These are phyloP conservation scores for Gossypioides kirkii DNA, from an alignment of 345 rosid genomes.

Conservation along the genomic window DNA sequence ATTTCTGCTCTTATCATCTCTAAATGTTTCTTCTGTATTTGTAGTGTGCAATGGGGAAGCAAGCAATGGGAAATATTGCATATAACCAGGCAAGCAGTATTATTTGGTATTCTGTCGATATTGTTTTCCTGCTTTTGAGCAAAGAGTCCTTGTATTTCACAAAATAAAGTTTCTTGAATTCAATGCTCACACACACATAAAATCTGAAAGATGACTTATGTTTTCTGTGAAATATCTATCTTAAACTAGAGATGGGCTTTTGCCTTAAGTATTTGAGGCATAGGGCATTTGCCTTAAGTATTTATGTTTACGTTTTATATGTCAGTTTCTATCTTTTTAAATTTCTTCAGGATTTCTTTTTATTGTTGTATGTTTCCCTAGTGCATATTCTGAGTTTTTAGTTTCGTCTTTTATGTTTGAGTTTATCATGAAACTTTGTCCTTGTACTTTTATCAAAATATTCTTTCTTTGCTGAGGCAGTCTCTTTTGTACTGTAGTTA, in stretches of 20 bases:
- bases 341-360: not conserved
- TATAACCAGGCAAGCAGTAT: conserved; percentile 70
- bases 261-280: not conserved
- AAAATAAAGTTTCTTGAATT: not conserved
- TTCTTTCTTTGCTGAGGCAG: conserved; percentile 4
- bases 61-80: conserved; percentile 97
- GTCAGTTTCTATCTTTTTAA: not conserved
- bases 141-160: not conserved
- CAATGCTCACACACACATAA: not conserved
- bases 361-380: not conserved
- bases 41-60: conserved; percentile 99
- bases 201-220: not conserved
- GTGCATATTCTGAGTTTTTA: not conserved
- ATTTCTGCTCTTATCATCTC: not conserved
- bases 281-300: not conserved
- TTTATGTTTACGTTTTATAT: not conserved
- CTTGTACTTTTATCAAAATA: not conserved
- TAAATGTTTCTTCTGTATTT: conserved; percentile 11
- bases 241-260: not conserved
- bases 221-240: not conserved
- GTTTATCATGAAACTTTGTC: not conserved
- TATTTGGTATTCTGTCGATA: not conserved
- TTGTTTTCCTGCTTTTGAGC: not conserved
- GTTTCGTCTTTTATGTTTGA: not conserved
- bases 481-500: conserved; percentile 35